Evolutionary conservation across 1,284 basidiomycete genomes (phyloP).

Genomic region (Puccinia horiana): DNA sequence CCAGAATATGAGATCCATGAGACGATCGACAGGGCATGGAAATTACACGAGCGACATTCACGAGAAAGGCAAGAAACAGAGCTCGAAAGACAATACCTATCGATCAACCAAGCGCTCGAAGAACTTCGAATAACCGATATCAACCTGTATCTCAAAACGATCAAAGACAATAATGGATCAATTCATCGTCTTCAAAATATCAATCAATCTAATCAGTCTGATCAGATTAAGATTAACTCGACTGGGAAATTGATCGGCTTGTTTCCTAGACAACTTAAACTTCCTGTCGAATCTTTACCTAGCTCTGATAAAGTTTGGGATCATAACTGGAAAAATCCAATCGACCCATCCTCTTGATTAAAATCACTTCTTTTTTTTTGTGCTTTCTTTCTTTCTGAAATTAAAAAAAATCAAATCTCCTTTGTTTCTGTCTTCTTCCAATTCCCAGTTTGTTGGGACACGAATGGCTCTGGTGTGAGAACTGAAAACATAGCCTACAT

Average conservation of each 20-base stretch:
- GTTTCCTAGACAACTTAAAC: conserved; percentile 76
- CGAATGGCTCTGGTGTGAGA: no score
- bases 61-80: background rate
- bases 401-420: background rate
- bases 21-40: conserved; percentile 47
- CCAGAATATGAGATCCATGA: conserved; percentile 38
- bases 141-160: conserved; percentile 5
- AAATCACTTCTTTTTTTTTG: background rate
- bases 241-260: conserved; percentile 63
- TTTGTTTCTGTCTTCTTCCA: no score
- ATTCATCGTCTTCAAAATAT: conserved; percentile 38
- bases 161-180: conserved; percentile 29
- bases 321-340: conserved; percentile 49
- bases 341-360: conserved; percentile 14
- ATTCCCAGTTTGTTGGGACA: no score
- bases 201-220: background rate
- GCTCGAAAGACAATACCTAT: conserved; percentile 26
- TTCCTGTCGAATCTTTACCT: conserved; percentile 76
- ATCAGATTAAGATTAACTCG: conserved; percentile 17
- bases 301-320: conserved; percentile 60
- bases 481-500: no score
- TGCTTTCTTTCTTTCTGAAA: background rate
- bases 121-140: conserved; percentile 30
- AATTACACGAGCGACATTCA: conserved; percentile 23
- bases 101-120: conserved; percentile 45